Evolutionary conservation across 345 rosid genomes (phyloP), one percentile per base, ranked within the genome.

Genomic region (Moricandia arvensis): DNA sequence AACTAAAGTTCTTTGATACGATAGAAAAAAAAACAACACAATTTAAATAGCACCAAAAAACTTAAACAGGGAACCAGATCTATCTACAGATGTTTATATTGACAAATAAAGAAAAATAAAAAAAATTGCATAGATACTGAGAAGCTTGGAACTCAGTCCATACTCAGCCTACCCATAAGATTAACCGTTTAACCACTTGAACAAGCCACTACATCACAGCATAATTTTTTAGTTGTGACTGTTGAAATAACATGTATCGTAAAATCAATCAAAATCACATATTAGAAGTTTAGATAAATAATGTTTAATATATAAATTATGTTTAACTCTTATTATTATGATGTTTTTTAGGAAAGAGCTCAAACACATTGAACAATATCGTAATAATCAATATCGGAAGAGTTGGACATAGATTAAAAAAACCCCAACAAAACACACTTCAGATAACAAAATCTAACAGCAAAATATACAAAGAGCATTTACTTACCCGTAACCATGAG

Each of bases 11-110:
- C 63, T 59, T 4, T 21, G 51, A 37, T 16, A 26, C 33, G 4
- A 11, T 8, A 26, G 0, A 4, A 61, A 29, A 62, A 12, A 62
- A 12, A 71, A 9, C 62, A 72, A 29, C 24, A 21, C 24, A 21
- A 2, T 45, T 9, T 6, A 6, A 35, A n/a, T 35, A 33, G 10
- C 37, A 35, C 13, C 13, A 15, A 1, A 24, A 30, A 66, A 9
- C 11, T 7, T 35, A 43, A 53, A 51, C 57, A 63, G 5, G 37
- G 35, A 73, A 71, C 59, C 60, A 34, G 38, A 73, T 51, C 61
- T 31, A 24, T 18, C 12, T 17, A 53, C 29, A 24, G 1, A 29
- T 54, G 27, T 54, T 18, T 54, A 18, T 54, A 6, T 21, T 21
- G 59, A 54, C 59, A 18, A 18, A 21, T 17, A 18, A 54, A 54